Base-by-base conservation (phyloP, 2,329 filamentous ascomycete species). In the Myriosclerotinia scirpicola region DNA sequence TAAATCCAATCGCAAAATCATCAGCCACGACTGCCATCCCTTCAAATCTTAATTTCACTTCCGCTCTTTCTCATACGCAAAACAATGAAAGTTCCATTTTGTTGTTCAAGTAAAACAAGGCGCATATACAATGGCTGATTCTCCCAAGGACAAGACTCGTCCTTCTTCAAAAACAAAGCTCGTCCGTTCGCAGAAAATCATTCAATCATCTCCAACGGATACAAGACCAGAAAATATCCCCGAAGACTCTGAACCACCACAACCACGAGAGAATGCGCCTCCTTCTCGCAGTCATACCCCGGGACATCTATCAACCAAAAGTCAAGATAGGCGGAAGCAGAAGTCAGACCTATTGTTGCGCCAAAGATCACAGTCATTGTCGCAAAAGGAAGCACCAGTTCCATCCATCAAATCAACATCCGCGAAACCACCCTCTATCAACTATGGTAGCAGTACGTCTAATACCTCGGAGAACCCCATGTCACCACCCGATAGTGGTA, bases 211-310 rank as follows among this genome's bases (percentile, higher is more conserved):
- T 58, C 74, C 80, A 64, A 74, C 77, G 68, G 75, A 77, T 67
- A 72, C 72, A 68, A 71, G 69, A 73, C 71, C 74, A 66, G 74
- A 76, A 66, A 76, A 76, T 68, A 76, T 76, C 40, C 73, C 72
- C 67, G 76, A 80, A 70, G 75, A 79, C 66, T 75, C 76, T 40
- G 77, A 79, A 63, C 64, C 67, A 22, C 46, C 77, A 74, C 65
- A 73, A 73, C 54, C 63, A 38, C 63, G 54, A 59, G 63, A 65
- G 20, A 59, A 65, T 65, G 22, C 73, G 75, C 64, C 76, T 69
- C 77, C 81, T 58, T 74, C 84, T 54, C 82, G 86, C 71, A 87
- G 82, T 73, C 86, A 88, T 75, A 88, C 86, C 1, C 86, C 86
- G 1, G 85, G 86, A 67, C 85, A 87, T 72, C 80, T 88, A 52